These are phyloP conservation scores for Chytriomyces confervae DNA, from an alignment of 192 early-diverging fungal species.

Conservation along the genomic window DNA sequence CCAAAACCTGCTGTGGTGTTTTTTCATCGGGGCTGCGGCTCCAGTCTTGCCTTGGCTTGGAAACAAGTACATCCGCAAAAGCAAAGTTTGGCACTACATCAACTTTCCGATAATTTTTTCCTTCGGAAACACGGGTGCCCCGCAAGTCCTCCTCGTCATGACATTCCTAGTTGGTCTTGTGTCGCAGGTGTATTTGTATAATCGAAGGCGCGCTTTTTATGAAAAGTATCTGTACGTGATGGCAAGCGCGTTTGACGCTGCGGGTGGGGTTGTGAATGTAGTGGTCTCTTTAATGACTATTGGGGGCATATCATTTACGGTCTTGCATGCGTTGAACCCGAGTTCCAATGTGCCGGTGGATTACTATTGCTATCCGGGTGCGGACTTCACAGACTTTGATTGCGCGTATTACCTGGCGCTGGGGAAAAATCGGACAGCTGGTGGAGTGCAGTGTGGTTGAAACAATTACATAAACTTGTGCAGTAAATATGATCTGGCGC, in stretches of 20 bases:
- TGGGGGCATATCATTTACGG: not conserved
- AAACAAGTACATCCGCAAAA: slow-evolving; percentile 50
- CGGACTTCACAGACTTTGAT: not conserved
- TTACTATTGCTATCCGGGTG: slow-evolving; percentile 29
- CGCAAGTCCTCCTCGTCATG: slow-evolving; percentile 9
- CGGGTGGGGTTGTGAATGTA: not conserved
- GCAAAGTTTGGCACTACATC: slow-evolving; percentile 24
- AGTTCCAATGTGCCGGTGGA: not conserved
- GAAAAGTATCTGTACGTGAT: slow-evolving; percentile 18
- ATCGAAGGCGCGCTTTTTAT: not conserved
- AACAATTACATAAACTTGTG: too few species aligned
- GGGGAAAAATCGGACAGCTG: not conserved
- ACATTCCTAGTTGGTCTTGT: slow-evolving; percentile 3
- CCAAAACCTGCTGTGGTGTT: slow-evolving; percentile 33
- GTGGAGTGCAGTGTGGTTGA: too few species aligned
- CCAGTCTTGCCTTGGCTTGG: slow-evolving; percentile 51
- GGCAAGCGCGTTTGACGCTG: slow-evolving; percentile 11
- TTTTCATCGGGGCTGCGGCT: slow-evolving; percentile 37
- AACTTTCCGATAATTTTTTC: slow-evolving; percentile 31
- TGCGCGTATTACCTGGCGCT: not conserved
- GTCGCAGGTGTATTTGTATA: slow-evolving; percentile 4
- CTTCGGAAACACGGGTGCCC: not conserved
- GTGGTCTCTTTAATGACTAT: not conserved
- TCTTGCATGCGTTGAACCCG: slow-evolving; percentile 10
- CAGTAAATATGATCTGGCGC: too few species aligned